Base-by-base conservation (phyloP, 768 basidiomycete species). In the Candolleomyces eurysporus region DNA sequence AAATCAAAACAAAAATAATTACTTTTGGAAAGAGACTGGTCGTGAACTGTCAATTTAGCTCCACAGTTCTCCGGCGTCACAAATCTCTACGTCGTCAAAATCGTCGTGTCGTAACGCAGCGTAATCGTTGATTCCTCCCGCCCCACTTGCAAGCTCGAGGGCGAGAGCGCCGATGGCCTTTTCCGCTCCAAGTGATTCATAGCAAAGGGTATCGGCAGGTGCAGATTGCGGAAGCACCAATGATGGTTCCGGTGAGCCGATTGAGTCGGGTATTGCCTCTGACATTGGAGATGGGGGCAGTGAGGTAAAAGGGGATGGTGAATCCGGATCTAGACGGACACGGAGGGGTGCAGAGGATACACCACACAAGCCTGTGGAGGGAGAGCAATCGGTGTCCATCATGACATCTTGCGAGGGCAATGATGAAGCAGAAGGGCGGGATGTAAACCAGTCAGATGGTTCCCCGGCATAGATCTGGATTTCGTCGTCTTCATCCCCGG, bases 401-500 rank as follows among this genome's bases (percentile, higher is more conserved):
- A 42, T 55, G 49, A 32, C 45, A 58, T 31, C 40, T 19, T 36
- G 36, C 36, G 36, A 36, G 36, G 19, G 56, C 30, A 17, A 22
- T 14, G 9, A 32, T 65, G 63, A 48, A 66, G 66, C 22, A 17
- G 52, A 70, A 71, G 56, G 39, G 16, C 17, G 54, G 54, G 52
- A 39, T 5, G 14, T 10, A 36, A 32, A 53, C 32, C 39, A 36
- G 17, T 31, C 17, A 6, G 54, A 39, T 3, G 21, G 63, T 51
- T 79, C 79, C 30, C 79, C 79, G 21, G 78, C 73, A 60, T 84
- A 78, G 63, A 90, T 86, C 64, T 85, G 77, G 60, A 90, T 72
- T 48, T 84, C 83, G 58, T 86, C 87, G 22, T 84, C 83, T 58
- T 86, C 86, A 22, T 84, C 84, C 26, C 83, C 82, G 42, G 76